phyloP scores from a whole-genome alignment of 768 basidiomycete genomes.

The Harrya chromipes region DNA sequence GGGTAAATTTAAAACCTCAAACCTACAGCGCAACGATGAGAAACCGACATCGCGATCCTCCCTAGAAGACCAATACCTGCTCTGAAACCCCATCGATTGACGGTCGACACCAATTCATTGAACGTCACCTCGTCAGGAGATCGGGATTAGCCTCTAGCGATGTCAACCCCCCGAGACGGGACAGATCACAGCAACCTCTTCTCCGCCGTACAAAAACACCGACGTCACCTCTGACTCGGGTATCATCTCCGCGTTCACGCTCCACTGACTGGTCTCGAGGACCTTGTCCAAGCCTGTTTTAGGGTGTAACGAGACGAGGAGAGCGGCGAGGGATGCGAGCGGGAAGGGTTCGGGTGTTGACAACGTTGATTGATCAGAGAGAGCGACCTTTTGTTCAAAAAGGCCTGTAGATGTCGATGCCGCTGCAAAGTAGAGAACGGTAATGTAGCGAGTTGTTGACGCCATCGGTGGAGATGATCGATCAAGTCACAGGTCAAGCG shows the following conservation, averaged over 20 bases:
- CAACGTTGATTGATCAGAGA: too few species aligned
- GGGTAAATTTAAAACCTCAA: too few species aligned
- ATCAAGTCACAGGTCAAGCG: too few species aligned
- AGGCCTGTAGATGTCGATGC: slow-evolving; percentile 70
- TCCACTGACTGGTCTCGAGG: slow-evolving; percentile 66
- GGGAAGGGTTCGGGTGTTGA: slow-evolving; percentile 34
- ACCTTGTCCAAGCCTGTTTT: slow-evolving; percentile 48
- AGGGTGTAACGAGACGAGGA: slow-evolving; percentile 56
- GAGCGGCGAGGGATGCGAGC: slow-evolving; percentile 46
- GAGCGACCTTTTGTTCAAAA: slow-evolving; percentile 48
- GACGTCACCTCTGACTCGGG: slow-evolving; percentile 43
- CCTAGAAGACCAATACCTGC: too few species aligned
- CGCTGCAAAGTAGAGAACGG: slow-evolving; percentile 53
- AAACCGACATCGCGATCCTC: too few species aligned
- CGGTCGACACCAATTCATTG: too few species aligned
- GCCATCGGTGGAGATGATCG: too few species aligned
- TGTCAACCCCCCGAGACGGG: slow-evolving; percentile 74
- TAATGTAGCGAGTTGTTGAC: slow-evolving; percentile 25
- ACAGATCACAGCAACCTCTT: slow-evolving; percentile 77
- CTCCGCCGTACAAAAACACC: slow-evolving; percentile 58
- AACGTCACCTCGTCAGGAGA: neutral
- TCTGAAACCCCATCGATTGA: too few species aligned
- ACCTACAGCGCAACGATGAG: too few species aligned
- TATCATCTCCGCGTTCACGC: slow-evolving; percentile 79
- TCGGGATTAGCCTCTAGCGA: neutral